Base-by-base conservation (phyloP, 2,329 filamentous ascomycete species). In the Phymatotrichopsis omnivora region DNA sequence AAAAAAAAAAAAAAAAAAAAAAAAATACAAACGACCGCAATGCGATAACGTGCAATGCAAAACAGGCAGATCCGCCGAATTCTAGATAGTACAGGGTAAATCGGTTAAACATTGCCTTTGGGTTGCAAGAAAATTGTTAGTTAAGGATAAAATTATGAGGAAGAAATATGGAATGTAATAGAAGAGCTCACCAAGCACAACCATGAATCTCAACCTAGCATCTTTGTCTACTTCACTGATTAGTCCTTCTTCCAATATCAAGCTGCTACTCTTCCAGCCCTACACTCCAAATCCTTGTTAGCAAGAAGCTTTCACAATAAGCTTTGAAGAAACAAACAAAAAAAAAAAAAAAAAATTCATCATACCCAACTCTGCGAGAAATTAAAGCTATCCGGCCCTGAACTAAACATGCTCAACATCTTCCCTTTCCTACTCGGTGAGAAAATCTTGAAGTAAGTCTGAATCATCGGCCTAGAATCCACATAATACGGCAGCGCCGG, bases 371-470 rank as follows among this genome's bases (percentile, higher is more conserved):
- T 73, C 61, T 76, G 73, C 35, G 68, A 71, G 57, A 75, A 75
- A 56, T 75, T 75, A 59, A 76, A 76, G 44, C 66, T 66, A 55
- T 75, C 73, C 1, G 73, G 73, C 4, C 72, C 72, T 34, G 65
- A 69, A 52, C 75, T 72, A 53, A 76, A 76, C n/a, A 76, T 72
- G 40, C 67, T 72, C 27, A 76, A 58, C 65, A 75, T 69, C 11
- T 73, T 61, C 3, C 73, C 73, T n/a, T 71, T 73, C 52, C 74
- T 73, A 17, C 65, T 69, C 0, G 73, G 73, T n/a, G 65, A 69
- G 60, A 75, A 76, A 41, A 76, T 76, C 57, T 76, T 76, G 62
- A 76, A 76, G 54, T 76, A 76, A 0, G 73, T 76, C 56, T 70
- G 70, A 58, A 76, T 75, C 1, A 71, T 74, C 0, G 73, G 72